These are phyloP conservation scores for Fistulina hepatica DNA, from an alignment of 1,284 basidiomycete genomes.

Conservation along the genomic window DNA sequence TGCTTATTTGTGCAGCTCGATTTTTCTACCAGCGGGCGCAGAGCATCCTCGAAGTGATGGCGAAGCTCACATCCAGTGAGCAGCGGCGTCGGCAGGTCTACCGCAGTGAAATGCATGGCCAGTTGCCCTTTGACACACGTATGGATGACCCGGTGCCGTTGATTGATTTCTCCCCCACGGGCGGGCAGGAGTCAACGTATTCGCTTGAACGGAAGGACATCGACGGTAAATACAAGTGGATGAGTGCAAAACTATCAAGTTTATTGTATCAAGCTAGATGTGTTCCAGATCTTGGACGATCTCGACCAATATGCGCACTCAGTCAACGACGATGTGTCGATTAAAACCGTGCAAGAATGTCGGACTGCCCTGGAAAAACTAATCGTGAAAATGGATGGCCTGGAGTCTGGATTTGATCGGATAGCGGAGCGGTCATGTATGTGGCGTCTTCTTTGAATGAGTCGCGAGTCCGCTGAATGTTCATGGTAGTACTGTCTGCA, in stretches of 20 bases:
- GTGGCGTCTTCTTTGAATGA: conserved; percentile 20
- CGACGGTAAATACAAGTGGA: conserved; percentile 38
- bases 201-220: conserved; percentile 63
- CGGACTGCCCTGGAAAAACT: conserved; percentile 52
- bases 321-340: conserved; percentile 33
- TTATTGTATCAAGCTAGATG: conserved; percentile 27
- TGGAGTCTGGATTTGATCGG: conserved; percentile 69
- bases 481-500: conserved; percentile 51
- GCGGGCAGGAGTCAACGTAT: conserved; percentile 43
- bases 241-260: background rate
- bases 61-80: conserved; percentile 72
- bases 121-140: conserved; percentile 69
- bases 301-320: conserved; percentile 44
- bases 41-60: conserved; percentile 72
- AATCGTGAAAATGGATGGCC: conserved; percentile 61
- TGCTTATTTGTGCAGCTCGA: conserved; percentile 33
- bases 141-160: conserved; percentile 68
- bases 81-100: conserved; percentile 69
- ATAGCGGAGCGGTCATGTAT: conserved; percentile 70
- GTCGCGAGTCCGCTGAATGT: conserved; percentile 6
- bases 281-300: conserved; percentile 55
- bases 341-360: conserved; percentile 52
- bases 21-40: conserved; percentile 74
- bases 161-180: conserved; percentile 66
- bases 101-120: conserved; percentile 65